Percentiles rank a stretch among this genome's conserved stretches.
Evolutionary conservation across 2,329 filamentous ascomycete genomes (phyloP).

Genomic region (Claviceps fusiformis): DNA sequence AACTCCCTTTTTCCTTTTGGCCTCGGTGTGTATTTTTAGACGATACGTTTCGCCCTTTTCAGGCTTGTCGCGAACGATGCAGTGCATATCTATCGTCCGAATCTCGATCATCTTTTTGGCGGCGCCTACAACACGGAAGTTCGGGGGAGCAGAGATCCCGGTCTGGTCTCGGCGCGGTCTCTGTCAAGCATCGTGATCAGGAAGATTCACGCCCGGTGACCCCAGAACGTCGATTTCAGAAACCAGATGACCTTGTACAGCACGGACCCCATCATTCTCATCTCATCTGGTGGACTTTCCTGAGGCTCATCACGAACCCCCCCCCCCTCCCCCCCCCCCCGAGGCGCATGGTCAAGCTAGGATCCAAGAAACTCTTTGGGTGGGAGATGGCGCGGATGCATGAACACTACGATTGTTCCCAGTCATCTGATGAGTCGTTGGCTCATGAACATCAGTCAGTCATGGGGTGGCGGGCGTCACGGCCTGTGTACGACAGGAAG

Average conservation of each 20-base stretch:
- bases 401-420: too few species aligned
- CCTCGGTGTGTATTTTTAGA: slow-evolving; percentile 1
- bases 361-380: too few species aligned
- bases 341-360: too few species aligned
- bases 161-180: neutral
- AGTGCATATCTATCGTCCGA: neutral
- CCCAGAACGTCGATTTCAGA: neutral
- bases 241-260: neutral
- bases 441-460: too few species aligned
- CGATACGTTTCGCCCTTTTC: neutral
- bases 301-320: too few species aligned
- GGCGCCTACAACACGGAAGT: neutral
- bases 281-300: neutral
- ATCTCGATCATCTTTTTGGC: neutral
- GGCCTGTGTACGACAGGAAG: too few species aligned
- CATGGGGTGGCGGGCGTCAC: too few species aligned
- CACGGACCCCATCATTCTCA: neutral
- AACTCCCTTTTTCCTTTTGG: neutral
- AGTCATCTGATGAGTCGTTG: too few species aligned
- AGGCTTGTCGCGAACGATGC: neutral
- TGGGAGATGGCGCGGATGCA: too few species aligned
- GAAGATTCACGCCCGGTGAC: neutral
- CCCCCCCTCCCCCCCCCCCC: too few species aligned
- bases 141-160: neutral
- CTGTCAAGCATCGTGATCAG: neutral